Conservation (phyloP, 2,329 filamentous ascomycete species). For the Colletotrichum godetiae region DNA sequence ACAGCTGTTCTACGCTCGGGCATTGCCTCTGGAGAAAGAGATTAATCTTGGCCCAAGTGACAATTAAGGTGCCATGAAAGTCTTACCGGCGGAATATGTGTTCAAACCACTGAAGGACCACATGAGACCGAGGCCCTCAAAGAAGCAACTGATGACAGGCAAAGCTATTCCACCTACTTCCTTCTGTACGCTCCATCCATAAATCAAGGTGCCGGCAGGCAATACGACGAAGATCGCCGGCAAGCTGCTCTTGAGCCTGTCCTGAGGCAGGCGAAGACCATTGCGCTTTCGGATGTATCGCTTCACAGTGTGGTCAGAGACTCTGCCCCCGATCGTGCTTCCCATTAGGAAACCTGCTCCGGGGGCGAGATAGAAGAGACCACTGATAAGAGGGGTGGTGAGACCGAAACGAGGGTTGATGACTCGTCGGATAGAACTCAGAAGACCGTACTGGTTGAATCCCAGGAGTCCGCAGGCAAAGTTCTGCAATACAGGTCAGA, state of each 20-base stretch:
- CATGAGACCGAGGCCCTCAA: constrained; percentile 48
- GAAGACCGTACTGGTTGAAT: constrained; percentile 78
- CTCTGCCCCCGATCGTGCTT: constrained; percentile 76
- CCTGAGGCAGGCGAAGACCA: constrained; percentile 73
- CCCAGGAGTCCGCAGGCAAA: constrained; percentile 55
- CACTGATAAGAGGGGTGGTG: constrained; percentile 71
- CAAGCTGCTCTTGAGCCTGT: constrained; percentile 71
- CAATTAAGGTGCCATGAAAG: background rate
- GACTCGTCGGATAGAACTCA: constrained; percentile 77
- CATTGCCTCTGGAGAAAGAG: constrained; percentile 26
- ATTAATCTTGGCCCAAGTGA: background rate
- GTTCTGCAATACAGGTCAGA: constrained; percentile 9
- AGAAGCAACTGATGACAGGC: constrained; percentile 47
- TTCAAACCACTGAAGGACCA: constrained; percentile 51
- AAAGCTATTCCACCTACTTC: constrained; percentile 46
- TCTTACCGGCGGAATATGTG: constrained; percentile 51
- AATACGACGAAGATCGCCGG: constrained; percentile 70
- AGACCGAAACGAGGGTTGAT: constrained; percentile 77
- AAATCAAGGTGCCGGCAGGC: constrained; percentile 74
- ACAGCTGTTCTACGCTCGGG: constrained; percentile 34
- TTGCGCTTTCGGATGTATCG: constrained; percentile 66
- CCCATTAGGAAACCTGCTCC: constrained; percentile 75
- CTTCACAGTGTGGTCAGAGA: constrained; percentile 72
- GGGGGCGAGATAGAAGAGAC: constrained; percentile 77
- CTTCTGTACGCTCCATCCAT: constrained; percentile 67